Evolutionary conservation across 2,329 filamentous ascomycete genomes (phyloP), one percentile per base, ranked within the genome.

Genomic region (Tolypocladium ovalisporum): DNA sequence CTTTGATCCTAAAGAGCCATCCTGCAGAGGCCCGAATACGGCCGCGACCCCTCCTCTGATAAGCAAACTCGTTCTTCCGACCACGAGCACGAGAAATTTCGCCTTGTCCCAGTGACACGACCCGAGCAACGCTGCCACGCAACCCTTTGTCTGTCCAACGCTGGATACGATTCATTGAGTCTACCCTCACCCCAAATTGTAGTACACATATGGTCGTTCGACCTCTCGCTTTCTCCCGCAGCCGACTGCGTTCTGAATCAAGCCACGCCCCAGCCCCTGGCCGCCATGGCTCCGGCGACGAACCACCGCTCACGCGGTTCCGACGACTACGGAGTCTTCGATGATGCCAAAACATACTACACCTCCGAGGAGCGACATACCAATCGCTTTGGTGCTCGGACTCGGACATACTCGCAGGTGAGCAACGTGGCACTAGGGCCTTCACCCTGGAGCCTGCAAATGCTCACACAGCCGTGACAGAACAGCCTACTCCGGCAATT

Each of bases 281-380:
- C 37, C 62, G 58, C 49, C 55, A 71, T 71, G 69, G 59, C 66
- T 49, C 64, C 63, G 44, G 62, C 65, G 35, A 61, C 61, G 37
- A 62, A 65, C 59, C 68, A 68, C 61, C 67, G 62, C 58, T 42
- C 63, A 32, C 68, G 67, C 59, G 71, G 72, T 44, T 78, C 75
- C 9, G 71, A 74, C 54, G 78, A 82, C 59, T 78, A 78, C 53
- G 68, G 74, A 35, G 75, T 82, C 53, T 83, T 74, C 62, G 80
- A 82, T 59, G 80, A 83, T 70, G 81, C 81, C 58, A 77, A 75
- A 66, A 83, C 80, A 29, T 84, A 84, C 66, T 84, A 84, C 62
- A 72, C 78, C 37, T 77, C 79, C 29, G 80, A 82, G 39, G 78
- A 80, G 56, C 78, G 81, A 56, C 78, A 81, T 61, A 70, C 69